Base-by-base conservation (phyloP, 805 yeast species). In the Zygoascus biomembranicola region DNA sequence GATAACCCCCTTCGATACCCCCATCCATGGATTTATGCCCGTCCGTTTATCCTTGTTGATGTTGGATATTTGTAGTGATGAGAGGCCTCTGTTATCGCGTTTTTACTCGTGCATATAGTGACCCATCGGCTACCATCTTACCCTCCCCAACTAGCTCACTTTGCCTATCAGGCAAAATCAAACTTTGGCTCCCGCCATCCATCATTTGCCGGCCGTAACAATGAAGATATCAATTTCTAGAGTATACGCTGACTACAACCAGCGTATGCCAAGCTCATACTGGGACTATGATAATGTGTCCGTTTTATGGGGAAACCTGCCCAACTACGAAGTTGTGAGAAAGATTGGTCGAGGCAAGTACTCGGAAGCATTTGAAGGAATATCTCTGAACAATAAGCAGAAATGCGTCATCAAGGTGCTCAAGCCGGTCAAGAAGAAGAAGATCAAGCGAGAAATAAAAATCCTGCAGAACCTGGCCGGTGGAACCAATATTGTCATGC, bases 311-410 rank as follows among this genome's bases (percentile, higher is more conserved):
- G 84, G 86, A 1, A 65, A 74, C 6, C 77, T 77, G 52, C 69
- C 71, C 51, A 71, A 80, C 63, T 85, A 85, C 66, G 97, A 90
- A 67, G 85, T 90, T 56, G 79, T 86, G 52, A 77, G 78, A 57
- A 88, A 90, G 69, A 84, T 90, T 18, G 97, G 97, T 13, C 78
- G 96, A 54, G 97, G 97, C 26, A 90, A 88, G 72, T 90, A 90
- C 70, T 85, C 95, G n/a, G 97, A 90, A 69, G 97, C 90, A 32
- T 90, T 90, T 67, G 85, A 83, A 66, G 97, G 96, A 31, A 77
- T 84, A 45, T 84, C 87, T 65, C 73, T 87, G 50, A 74, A 79
- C 52, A 79, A 79, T 58, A 82, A 80, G 52, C 77, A 74, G 54
- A 75, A 76, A 44, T 85, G 94, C 63, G 92, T 90, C 44, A 87